Evolutionary conservation across 371 early-diverging fungal species (phyloP).

Genomic region (Apophysomyces trapeziformis): DNA sequence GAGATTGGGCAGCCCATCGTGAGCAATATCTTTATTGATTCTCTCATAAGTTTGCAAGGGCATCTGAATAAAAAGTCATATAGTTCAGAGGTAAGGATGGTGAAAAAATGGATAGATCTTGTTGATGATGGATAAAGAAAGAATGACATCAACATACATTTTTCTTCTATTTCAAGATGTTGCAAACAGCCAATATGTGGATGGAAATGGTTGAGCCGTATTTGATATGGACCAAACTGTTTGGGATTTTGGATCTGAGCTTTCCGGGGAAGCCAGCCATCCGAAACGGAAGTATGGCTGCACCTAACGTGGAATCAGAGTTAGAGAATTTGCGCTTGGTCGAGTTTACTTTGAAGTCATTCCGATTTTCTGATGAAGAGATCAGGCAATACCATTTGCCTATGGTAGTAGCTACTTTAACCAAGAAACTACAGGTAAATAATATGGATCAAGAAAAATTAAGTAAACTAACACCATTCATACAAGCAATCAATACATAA

Average conservation of each 20-base stretch:
- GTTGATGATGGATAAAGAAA: too few species aligned
- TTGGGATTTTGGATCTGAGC: constrained; percentile 53
- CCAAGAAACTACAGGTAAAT: constrained; percentile 58
- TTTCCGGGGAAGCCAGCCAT: constrained; percentile 38
- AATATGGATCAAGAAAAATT: background rate
- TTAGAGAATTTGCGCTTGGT: constrained; percentile 59
- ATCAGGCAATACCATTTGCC: constrained; percentile 80
- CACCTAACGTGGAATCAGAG: constrained; percentile 2
- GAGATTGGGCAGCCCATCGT: constrained; percentile 83
- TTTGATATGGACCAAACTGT: constrained; percentile 78
- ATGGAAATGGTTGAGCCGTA: constrained; percentile 87
- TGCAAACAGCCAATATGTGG: constrained; percentile 87
- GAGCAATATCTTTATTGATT: constrained; percentile 72
- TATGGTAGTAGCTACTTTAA: constrained; percentile 63
- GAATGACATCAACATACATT: background rate
- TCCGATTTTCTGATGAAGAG: constrained; percentile 83
- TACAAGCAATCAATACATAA: constrained; percentile 23
- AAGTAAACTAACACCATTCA: background rate
- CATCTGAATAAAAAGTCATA: constrained; percentile 44
- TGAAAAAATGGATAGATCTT: background rate
- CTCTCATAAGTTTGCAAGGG: constrained; percentile 66
- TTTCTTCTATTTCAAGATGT: constrained; percentile 44
- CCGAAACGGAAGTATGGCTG: background rate
- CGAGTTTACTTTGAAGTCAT: constrained; percentile 68
- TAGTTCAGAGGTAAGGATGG: constrained; percentile 46